Conservation (phyloP, 345 rosid species). For the Barbarea vulgaris region DNA sequence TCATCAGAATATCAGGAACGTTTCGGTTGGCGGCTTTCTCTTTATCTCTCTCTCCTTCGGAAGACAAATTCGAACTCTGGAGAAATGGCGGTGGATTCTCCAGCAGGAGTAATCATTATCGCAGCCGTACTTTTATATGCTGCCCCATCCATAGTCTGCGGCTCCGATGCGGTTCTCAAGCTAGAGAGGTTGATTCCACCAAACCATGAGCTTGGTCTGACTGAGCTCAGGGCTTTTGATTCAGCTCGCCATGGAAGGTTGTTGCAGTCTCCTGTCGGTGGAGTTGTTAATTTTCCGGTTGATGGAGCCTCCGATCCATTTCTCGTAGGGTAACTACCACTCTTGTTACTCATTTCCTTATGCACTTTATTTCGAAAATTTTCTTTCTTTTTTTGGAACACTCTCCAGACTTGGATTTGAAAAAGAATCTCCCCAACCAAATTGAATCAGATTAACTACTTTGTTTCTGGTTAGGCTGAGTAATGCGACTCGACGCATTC, state of each 20-base stretch:
- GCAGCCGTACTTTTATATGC: slow-evolving; percentile 31
- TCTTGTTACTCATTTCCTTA: background rate
- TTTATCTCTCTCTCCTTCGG: background rate
- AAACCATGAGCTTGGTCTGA: slow-evolving; percentile 52
- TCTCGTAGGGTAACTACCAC: slow-evolving; percentile 75
- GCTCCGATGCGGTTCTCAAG: slow-evolving; percentile 57
- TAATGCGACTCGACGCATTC: background rate
- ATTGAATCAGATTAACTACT: background rate
- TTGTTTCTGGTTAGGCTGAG: slow-evolving; percentile 20
- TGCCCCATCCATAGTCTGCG: slow-evolving; percentile 37
- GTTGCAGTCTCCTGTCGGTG: slow-evolving; percentile 59
- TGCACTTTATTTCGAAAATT: slow-evolving; percentile 1
- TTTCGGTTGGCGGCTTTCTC: slow-evolving; percentile 39
- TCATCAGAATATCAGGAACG: slow-evolving; percentile 41
- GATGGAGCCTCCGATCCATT: slow-evolving; percentile 82
- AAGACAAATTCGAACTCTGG: slow-evolving; percentile 31
- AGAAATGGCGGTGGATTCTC: slow-evolving; percentile 43
- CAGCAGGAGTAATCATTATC: slow-evolving; percentile 36
- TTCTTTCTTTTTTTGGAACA: background rate
- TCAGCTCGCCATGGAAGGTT: slow-evolving; percentile 78
- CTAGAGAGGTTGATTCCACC: slow-evolving; percentile 66
- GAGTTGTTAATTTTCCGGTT: slow-evolving; percentile 78
- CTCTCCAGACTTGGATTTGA: slow-evolving; percentile 20
- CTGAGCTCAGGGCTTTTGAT: slow-evolving; percentile 70
- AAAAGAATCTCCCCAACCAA: background rate